phyloP scores from a whole-genome alignment of 257 asterid species.

The Echites panduratus region DNA sequence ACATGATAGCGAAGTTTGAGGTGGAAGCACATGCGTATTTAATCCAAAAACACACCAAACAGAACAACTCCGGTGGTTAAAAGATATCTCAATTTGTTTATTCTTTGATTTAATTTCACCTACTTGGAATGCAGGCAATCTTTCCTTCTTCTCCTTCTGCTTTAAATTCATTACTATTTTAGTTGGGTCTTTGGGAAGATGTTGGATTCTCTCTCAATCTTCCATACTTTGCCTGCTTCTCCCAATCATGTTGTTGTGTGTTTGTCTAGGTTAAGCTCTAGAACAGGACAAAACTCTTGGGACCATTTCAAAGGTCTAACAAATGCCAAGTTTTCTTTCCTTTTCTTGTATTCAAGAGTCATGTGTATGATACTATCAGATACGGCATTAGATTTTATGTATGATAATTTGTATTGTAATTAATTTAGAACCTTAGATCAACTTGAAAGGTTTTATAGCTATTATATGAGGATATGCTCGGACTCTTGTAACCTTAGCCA shows the following conservation, averaged over 20 bases:
- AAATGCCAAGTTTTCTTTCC: not conserved
- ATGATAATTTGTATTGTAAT: too few species aligned
- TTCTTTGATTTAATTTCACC: not conserved
- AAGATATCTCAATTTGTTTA: not conserved
- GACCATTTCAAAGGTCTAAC: conserved; percentile 28
- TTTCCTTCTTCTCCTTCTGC: not conserved
- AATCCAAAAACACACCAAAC: conserved; percentile 2
- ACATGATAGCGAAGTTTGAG: conserved; percentile 34
- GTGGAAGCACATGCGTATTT: conserved; percentile 34
- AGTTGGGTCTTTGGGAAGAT: not conserved
- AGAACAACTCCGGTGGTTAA: not conserved
- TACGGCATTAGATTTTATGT: too few species aligned
- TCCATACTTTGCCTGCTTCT: conserved; percentile 5
- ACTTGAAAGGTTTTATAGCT: too few species aligned
- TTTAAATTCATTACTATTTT: too few species aligned
- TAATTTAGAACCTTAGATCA: too few species aligned
- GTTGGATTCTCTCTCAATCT: conserved; percentile 19
- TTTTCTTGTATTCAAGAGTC: not conserved
- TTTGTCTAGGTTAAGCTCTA: conserved; percentile 10
- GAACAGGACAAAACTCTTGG: conserved; percentile 23
- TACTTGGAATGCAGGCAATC: not conserved
- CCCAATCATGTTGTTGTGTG: conserved; percentile 17
- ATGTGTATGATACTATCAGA: too few species aligned
- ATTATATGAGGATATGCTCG: too few species aligned
- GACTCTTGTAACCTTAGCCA: too few species aligned